Percentiles rank a stretch among this genome's conserved stretches.
phyloP scores from a whole-genome alignment of 768 basidiomycete species.

The Paxillus involutus region DNA sequence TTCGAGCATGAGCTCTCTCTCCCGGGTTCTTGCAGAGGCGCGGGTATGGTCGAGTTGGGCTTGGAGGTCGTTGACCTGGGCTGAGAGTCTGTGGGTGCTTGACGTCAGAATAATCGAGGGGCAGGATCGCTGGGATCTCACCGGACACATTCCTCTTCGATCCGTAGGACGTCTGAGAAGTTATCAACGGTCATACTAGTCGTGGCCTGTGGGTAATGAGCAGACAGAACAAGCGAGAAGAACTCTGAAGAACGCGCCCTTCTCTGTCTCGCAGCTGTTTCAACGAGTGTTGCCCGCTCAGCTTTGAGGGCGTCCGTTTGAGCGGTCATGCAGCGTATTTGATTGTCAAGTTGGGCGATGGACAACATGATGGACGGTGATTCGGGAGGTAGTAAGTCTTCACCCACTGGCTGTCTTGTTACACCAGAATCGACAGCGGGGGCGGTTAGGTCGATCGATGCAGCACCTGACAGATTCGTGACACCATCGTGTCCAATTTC shows the following conservation, averaged over 20 bases:
- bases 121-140: slow-evolving; percentile 11
- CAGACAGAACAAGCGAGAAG: background rate
- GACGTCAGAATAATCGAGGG: background rate
- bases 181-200: slow-evolving; percentile 14
- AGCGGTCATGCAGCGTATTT: slow-evolving; percentile 35
- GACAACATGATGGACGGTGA: slow-evolving; percentile 14
- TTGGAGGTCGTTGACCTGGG: slow-evolving; percentile 27
- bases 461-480: slow-evolving; percentile 13
- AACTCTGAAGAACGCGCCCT: slow-evolving; percentile 16
- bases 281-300: slow-evolving; percentile 35
- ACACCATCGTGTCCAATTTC: background rate
- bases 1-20: slow-evolving; percentile 33
- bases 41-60: slow-evolving; percentile 29
- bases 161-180: slow-evolving; percentile 24
- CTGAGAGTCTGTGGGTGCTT: slow-evolving; percentile 27
- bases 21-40: slow-evolving; percentile 26
- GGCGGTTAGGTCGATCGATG: slow-evolving; percentile 18
- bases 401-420: background rate
- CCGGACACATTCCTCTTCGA: slow-evolving; percentile 38
- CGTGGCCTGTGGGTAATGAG: slow-evolving; percentile 7
- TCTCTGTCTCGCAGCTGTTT: slow-evolving; percentile 18
- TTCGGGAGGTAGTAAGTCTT: background rate
- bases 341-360: slow-evolving; percentile 34
- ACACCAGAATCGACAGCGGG: slow-evolving; percentile 4
- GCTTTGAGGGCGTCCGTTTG: slow-evolving; percentile 37